Conservation (phyloP, 2,329 filamentous ascomycete genomes). For the Monosporascus ibericus region DNA sequence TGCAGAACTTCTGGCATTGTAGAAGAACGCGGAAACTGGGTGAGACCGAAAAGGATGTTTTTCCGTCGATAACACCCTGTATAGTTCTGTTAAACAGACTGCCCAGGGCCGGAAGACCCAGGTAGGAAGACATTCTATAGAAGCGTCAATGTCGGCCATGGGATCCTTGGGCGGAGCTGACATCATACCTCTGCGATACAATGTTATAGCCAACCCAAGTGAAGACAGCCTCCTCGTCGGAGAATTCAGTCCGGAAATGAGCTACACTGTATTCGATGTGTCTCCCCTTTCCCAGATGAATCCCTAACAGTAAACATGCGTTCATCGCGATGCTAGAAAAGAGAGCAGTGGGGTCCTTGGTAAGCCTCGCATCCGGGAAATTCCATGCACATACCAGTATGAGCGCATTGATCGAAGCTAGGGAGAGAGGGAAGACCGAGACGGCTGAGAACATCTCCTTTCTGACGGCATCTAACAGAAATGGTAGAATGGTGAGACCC, state of each 20-base stretch:
- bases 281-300: conserved; percentile 47
- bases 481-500: conserved; percentile 34
- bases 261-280: conserved; percentile 43
- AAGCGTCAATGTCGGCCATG: conserved; percentile 25
- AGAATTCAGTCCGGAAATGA: conserved; percentile 35
- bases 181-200: conserved; percentile 40
- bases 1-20: conserved; percentile 45
- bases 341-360: conserved; percentile 43
- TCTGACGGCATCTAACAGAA: conserved; percentile 41
- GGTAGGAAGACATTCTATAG: conserved; percentile 32
- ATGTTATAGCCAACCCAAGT: conserved; percentile 51
- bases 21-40: conserved; percentile 39
- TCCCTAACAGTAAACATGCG: conserved; percentile 41
- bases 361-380: conserved; percentile 43
- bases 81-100: conserved; percentile 43
- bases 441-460: conserved; percentile 40
- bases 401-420: conserved; percentile 46
- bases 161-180: conserved; percentile 7
- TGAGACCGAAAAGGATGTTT: conserved; percentile 33
- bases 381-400: conserved; percentile 47
- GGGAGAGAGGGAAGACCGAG: conserved; percentile 34
- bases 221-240: conserved; percentile 45
- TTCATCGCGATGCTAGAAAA: conserved; percentile 42
- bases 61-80: conserved; percentile 38
- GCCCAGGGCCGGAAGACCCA: conserved; percentile 40